Evolutionary conservation across 2,329 filamentous ascomycete genomes (phyloP), one percentile per base, ranked within the genome.

Genomic region (Helminthosporium solani): DNA sequence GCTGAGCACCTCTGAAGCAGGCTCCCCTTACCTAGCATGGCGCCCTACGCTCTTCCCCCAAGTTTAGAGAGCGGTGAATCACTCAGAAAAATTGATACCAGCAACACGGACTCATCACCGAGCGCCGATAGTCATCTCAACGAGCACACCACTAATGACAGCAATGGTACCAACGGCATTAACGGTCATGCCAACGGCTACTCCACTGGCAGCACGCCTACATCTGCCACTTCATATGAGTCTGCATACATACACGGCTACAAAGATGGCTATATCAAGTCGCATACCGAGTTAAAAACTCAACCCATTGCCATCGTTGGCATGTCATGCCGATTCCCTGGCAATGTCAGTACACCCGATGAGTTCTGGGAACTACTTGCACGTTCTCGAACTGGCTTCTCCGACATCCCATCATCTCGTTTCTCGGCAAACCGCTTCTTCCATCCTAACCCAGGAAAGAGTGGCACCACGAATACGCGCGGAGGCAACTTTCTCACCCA

Each of bases 381-480:
- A 11, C 54, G 58, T 2, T 43, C 44, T 14, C 46, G 62, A 0
- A 60, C 70, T 8, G 72, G 70, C 0, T 56, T 55, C 1, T 70
- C 69, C 2, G 49, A 61, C 7, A 67, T 72, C 7, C 72, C 72
- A 5, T 48, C 60, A 14, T 62, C 68, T n/a, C 57, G 71, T 2
- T 76, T 72, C 53, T 67, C 63, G 27, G 18, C 67, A 1, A 43
- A 60, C 2, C 66, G 65, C 0, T 73, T 73, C 45, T 70, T 61
- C 15, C 72, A 76, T 50, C 59, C 59, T 0, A 60, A 62, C 30
- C 54, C 69, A 0, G 57, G 47, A 4, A 71, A 72, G 30, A 66
- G 64, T 0, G 49, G 61, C 1, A 73, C 70, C 1, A 72, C 71
- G 52, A 59, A 64, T 1, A 51, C 56, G n/a, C 42, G 41, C 5